Base-by-base conservation (phyloP, 2,329 filamentous ascomycete species). In the Trichoderma polysporum region DNA sequence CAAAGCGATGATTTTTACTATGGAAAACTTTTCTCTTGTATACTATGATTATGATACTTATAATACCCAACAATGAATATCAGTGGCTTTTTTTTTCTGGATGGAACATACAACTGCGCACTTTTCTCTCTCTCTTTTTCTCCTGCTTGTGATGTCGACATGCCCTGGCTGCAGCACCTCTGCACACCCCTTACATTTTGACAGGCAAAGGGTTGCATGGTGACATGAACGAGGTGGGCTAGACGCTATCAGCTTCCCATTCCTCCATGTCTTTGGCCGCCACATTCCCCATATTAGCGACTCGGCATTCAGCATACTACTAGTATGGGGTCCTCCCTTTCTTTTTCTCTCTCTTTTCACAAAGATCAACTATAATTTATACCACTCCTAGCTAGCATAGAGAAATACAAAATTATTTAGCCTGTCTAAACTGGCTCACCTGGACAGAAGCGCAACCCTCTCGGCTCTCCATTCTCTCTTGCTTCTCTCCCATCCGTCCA, bases 21-120 rank as follows among this genome's bases (percentile, higher is more conserved):
- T 22, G 17, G 50, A 37, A 25, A n/a, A 56, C 2, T 19, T 45
- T 41, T 56, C n/a, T 56, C 35, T 35, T 64, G 61, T 64, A 64
- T 27, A 64, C 61, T 56, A 54, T 47, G 49, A 64, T 56, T 56
- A 64, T 17, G 61, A 64, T 64, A 61, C 39, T 29, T 62, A 63
- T 64, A 64, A 64, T 64, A 56, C 61, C 61, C 61, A 29, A 56
- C 47, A 45, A 54, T 33, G 61, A 64, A 56, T 56, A 64, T 35
- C 50, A 56, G 47, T 17, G 45, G 58, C 37, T 56, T 56, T 64
- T 53, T 61, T 39, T 29, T 37, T 50, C 29, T 39, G 49, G 35
- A 22, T 27, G 22, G 9, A 39, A 27, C 33, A 45, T 64, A 27
- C 37, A 64, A 47, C 37, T 64, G 61, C 61, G 61, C 61, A 56